Conservation (phyloP, 805 yeast genomes). For the Dipodascus geniculatus region DNA sequence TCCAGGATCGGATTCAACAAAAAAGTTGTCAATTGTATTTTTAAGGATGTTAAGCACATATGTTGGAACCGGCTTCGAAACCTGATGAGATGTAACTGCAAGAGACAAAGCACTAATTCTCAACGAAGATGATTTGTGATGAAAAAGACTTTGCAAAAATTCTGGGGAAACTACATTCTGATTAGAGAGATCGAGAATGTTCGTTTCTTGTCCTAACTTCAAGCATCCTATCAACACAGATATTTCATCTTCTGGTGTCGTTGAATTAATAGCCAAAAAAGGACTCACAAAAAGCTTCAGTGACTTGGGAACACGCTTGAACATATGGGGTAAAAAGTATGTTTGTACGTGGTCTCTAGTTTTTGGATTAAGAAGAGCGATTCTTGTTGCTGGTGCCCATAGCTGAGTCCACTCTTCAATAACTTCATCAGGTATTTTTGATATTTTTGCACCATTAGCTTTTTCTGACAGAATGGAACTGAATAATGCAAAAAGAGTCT, state of each 20-base stretch:
- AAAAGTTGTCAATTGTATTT: slow-evolving; percentile 36
- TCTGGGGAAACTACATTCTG: slow-evolving; percentile 28
- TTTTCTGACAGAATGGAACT: slow-evolving; percentile 6
- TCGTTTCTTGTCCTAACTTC: slow-evolving; percentile 52
- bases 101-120: slow-evolving; percentile 51
- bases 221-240: slow-evolving; percentile 41
- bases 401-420: slow-evolving; percentile 33
- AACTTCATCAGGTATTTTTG: slow-evolving; percentile 2
- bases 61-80: slow-evolving; percentile 43
- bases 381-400: slow-evolving; percentile 37
- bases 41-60: slow-evolving; percentile 34
- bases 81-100: slow-evolving; percentile 48
- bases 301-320: slow-evolving; percentile 38
- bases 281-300: slow-evolving; percentile 30
- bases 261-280: slow-evolving; percentile 13
- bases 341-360: slow-evolving; percentile 39
- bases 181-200: slow-evolving; percentile 37
- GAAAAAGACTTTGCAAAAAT: slow-evolving; percentile 30
- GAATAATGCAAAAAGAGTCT: slow-evolving; percentile 15
- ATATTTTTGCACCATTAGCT: not conserved
- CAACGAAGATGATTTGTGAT: slow-evolving; percentile 30
- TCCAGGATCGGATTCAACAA: slow-evolving; percentile 58
- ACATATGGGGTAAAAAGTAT: slow-evolving; percentile 52
- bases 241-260: slow-evolving; percentile 19
- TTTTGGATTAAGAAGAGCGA: slow-evolving; percentile 24